Base-by-base conservation (phyloP, 2,329 filamentous ascomycete species). In the Ploettnerulaceae sp. region DNA sequence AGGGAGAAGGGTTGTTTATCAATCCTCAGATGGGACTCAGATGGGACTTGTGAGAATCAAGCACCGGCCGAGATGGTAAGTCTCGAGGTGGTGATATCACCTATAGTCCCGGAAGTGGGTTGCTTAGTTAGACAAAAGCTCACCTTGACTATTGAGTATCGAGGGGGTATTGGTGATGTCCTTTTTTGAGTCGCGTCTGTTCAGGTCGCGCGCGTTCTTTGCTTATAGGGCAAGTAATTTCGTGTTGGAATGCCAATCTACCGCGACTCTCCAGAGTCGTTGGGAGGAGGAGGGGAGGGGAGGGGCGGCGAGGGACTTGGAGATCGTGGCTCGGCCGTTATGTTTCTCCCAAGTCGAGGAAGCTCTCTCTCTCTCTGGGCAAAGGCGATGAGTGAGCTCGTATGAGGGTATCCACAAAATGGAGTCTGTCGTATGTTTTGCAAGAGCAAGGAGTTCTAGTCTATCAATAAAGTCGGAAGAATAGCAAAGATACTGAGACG, bases 61-160 rank as follows among this genome's bases (percentile, higher is more conserved):
- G 39, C 33, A 28, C 28, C 34, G 39, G 48, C 42, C 42, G 47
- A 25, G 36, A 43, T 15, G 31, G 9, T 14, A 7, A 15, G 4
- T 12, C 3, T 7, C 4, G 5, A 33, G 15, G 31, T 3, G 38
- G 47, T 41, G 46, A 45, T 45, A 52, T 37, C 29, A 42, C 17
- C n/a, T n/a, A n/a, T n/a, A n/a, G 29, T 29, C 21, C 33, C 49
- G 42, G 25, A 51, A 49, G 47, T 47, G 34, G 45, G 33, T 39
- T 52, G 24, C n/a, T n/a, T n/a, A n/a, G 41, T 36, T 51, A 53
- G 48, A 53, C 46, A n/a, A 51, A 11, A 46, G 26, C 57, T 59
- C 50, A 59, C 58, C 25, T 33, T 37, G 45, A 51, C 20, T 59
- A 48, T 52, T 53, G 47, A 54, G 45, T 49, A 48, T 45, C 26